phyloP scores from a whole-genome alignment of 306 rosid species.

The Cicer cuneatum region DNA sequence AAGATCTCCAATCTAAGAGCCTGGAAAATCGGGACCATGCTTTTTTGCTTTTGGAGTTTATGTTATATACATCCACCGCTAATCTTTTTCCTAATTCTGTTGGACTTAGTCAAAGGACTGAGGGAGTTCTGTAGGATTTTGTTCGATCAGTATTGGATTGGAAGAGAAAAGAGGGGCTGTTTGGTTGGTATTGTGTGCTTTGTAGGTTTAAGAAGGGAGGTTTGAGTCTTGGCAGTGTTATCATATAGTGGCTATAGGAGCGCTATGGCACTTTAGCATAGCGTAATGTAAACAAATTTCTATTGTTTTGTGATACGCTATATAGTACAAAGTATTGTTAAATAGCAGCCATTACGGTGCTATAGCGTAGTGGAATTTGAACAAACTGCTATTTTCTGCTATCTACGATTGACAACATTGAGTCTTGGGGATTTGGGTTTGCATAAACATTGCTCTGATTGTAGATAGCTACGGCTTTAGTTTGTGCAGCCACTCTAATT shows the following conservation, averaged over 20 bases:
- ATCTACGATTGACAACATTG: not conserved
- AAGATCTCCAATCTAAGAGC: not conserved
- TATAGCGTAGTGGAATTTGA: too few species aligned
- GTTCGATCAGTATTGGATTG: conserved; percentile 27
- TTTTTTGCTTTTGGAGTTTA: conserved; percentile 2
- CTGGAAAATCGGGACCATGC: not conserved
- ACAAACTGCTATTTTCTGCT: too few species aligned
- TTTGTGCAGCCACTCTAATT: conserved; percentile 9
- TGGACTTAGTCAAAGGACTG: conserved; percentile 13
- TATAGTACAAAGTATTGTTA: too few species aligned
- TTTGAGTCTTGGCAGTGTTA: not conserved
- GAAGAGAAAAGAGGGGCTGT: conserved; percentile 23
- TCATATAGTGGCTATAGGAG: too few species aligned
- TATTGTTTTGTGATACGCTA: too few species aligned
- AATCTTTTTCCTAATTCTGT: conserved; percentile 14
- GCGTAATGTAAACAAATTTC: too few species aligned
- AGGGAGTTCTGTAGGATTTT: conserved; percentile 30
- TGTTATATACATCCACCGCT: not conserved
- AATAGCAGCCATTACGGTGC: too few species aligned
- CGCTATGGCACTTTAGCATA: too few species aligned
- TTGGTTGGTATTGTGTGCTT: not conserved
- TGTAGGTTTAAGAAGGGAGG: conserved; percentile 25
- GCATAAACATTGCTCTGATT: conserved; percentile 3
- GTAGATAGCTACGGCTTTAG: not conserved
- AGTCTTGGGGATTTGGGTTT: not conserved